Conservation (phyloP, 2,329 filamentous ascomycete species). For the Xylaria hypoxylon region DNA sequence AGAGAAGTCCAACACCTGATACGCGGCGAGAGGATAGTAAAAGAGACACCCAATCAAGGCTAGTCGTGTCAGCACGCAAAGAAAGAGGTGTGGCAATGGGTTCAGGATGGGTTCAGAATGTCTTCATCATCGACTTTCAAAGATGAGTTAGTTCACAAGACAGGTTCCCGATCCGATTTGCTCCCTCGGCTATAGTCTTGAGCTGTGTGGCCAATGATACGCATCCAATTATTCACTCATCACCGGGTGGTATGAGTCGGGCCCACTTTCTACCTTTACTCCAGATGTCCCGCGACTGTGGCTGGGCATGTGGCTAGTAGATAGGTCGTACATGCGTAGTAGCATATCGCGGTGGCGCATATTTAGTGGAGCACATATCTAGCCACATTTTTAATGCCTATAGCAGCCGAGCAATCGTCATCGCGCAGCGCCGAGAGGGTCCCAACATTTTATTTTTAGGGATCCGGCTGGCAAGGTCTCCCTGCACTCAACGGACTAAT, state of each 20-base stretch:
- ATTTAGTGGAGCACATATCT: background rate
- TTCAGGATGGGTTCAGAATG: constrained; percentile 39
- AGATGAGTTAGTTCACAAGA: constrained; percentile 22
- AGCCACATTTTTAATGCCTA: constrained; percentile 19
- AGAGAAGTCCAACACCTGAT: constrained; percentile 11
- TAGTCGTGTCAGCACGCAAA: constrained; percentile 10
- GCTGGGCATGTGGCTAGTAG: constrained; percentile 3
- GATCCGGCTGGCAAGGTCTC: constrained; percentile 2
- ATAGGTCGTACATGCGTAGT: too few relatives aligned
- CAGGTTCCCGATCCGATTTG: constrained; percentile 44
- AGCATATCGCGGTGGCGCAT: background rate
- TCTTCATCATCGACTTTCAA: constrained; percentile 48
- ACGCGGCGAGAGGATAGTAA: constrained; percentile 4
- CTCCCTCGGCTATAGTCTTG: constrained; percentile 47
- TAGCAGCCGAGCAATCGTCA: constrained; percentile 33
- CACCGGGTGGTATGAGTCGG: constrained; percentile 32
- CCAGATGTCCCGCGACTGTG: constrained; percentile 2
- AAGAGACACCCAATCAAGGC: constrained; percentile 36
- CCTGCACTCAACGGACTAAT: background rate
- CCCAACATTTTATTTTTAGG: constrained; percentile 34
- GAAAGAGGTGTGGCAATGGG: constrained; percentile 42
- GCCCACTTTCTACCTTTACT: background rate
- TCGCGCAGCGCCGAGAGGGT: constrained; percentile 26
- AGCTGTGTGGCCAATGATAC: constrained; percentile 46
- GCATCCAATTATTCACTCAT: constrained; percentile 49